Evolutionary conservation across 1,284 basidiomycete species (phyloP).

Genomic region (Apiotrichum gracile): DNA sequence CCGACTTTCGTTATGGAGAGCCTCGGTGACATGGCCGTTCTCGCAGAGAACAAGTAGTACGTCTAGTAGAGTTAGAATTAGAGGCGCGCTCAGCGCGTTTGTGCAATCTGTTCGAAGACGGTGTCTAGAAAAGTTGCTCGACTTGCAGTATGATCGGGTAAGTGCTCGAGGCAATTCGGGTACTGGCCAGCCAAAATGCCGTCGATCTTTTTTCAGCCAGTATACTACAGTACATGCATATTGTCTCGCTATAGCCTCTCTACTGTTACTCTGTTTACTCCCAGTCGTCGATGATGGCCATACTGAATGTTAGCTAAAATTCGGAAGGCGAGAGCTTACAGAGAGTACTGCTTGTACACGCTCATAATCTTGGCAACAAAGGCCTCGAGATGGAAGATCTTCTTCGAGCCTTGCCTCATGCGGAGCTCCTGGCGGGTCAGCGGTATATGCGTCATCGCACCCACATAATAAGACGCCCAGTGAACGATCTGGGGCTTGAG

Average conservation of each 20-base stretch:
- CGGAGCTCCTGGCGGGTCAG: constrained; percentile 64
- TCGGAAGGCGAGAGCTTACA: constrained; percentile 19
- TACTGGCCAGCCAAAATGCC: background rate
- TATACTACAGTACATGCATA: background rate
- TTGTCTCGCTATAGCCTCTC: background rate
- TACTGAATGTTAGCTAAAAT: constrained; percentile 13
- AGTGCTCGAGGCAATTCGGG: too few relatives aligned
- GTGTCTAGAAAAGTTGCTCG: too few relatives aligned
- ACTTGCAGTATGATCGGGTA: too few relatives aligned
- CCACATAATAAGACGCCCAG: constrained; percentile 92
- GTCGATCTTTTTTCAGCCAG: background rate
- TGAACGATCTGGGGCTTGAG: constrained; percentile 87
- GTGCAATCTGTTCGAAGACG: too few relatives aligned
- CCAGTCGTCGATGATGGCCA: constrained; percentile 18
- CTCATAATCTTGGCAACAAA: constrained; percentile 51
- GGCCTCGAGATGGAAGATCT: constrained; percentile 92
- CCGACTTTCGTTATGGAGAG: constrained; percentile 76
- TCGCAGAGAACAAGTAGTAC: constrained; percentile 23
- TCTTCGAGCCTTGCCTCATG: constrained; percentile 84
- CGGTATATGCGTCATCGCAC: constrained; percentile 29
- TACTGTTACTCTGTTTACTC: constrained; percentile 1
- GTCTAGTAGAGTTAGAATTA: background rate
- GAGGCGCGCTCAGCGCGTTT: background rate
- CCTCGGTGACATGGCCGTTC: constrained; percentile 62
- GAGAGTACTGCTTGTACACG: constrained; percentile 35